Base-by-base conservation (phyloP, 129 eudicot genomes). In the Sambucus nigra region DNA sequence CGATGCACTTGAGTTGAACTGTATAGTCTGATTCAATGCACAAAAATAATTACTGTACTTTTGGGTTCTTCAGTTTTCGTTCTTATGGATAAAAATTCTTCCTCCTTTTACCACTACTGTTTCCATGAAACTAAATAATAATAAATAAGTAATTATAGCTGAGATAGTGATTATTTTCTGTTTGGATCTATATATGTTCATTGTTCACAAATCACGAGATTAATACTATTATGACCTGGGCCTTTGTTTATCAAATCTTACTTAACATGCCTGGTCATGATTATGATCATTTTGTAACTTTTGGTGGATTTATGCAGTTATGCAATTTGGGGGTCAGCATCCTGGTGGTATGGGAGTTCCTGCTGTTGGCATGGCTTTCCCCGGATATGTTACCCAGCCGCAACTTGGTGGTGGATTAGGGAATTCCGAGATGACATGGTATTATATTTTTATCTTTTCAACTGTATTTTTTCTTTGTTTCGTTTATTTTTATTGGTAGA, bases 291-390 rank as follows among this genome's bases (percentile, higher is more conserved):
- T 5, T 69, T 2, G 18, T 53, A 9, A 4, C 56, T 24, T 54
- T 61, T 66, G 59, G 47, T 55, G 56, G 23, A 47, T 52, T 62
- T 18, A 20, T 54, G 67, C 69, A 92, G 99, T 91, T 24, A 86
- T 86, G 99, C 99, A 82, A 73, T 82, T 92, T 73, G 92, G 96
- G 22, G 94, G 87, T n/a, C 91, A 92, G 76, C 96, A 82, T 78
- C 85, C 94, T 42, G 96, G 99, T 54, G 99, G 99, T 39, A 86
- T 91, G 26, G 94, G 97, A 61, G 92, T 89, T 70, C 99, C 99
- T 42, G 96, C 99, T 72, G 96, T 92, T 65, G 99, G 99, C 67
- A 86, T 92, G 99, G 99, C 99, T 19, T 86, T 86, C 57, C 99
- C 99, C 57, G 99, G 99, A 68, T 92, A 92, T 77, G 99, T 92